Evolutionary conservation across 1,139 yeast genomes (phyloP).

Genomic region (Debaryomyces udenii): DNA sequence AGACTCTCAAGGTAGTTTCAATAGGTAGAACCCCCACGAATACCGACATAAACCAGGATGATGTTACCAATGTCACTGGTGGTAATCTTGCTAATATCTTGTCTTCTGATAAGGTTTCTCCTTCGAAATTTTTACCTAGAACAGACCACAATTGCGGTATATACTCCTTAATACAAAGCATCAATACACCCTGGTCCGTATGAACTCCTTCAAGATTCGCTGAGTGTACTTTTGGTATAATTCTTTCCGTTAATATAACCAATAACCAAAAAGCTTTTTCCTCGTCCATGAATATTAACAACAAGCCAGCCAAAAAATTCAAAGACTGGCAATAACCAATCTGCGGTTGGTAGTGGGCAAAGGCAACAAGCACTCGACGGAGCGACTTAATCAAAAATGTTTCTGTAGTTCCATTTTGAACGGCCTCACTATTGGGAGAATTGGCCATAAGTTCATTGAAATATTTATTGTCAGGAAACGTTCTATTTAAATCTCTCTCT

Average conservation of each 20-base stretch:
- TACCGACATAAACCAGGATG: slow-evolving; percentile 97
- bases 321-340: slow-evolving; percentile 96
- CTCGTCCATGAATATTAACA: slow-evolving; percentile 81
- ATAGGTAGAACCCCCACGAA: slow-evolving; percentile 87
- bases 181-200: slow-evolving; percentile 90
- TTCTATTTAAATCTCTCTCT: slow-evolving; percentile 88
- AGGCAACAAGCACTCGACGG: slow-evolving; percentile 80
- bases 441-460: slow-evolving; percentile 43
- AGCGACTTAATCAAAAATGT: slow-evolving; percentile 69
- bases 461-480: slow-evolving; percentile 89
- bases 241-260: slow-evolving; percentile 81
- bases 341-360: slow-evolving; percentile 83
- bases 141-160: slow-evolving; percentile 79
- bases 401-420: slow-evolving; percentile 23
- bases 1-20: slow-evolving; percentile 82
- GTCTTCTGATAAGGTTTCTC: slow-evolving; percentile 54
- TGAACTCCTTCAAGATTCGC: slow-evolving; percentile 91
- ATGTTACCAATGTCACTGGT: slow-evolving; percentile 89
- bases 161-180: slow-evolving; percentile 83
- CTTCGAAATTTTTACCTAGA: slow-evolving; percentile 48
- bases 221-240: slow-evolving; percentile 91
- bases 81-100: slow-evolving; percentile 74
- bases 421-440: slow-evolving; percentile 3
- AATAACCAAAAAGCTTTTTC: slow-evolving; percentile 95
- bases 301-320: slow-evolving; percentile 85